Percentiles rank a stretch among this genome's conserved stretches.
Evolutionary conservation across 805 yeast species (phyloP).

Genomic region (Wickerhamomyces strasburgensis): DNA sequence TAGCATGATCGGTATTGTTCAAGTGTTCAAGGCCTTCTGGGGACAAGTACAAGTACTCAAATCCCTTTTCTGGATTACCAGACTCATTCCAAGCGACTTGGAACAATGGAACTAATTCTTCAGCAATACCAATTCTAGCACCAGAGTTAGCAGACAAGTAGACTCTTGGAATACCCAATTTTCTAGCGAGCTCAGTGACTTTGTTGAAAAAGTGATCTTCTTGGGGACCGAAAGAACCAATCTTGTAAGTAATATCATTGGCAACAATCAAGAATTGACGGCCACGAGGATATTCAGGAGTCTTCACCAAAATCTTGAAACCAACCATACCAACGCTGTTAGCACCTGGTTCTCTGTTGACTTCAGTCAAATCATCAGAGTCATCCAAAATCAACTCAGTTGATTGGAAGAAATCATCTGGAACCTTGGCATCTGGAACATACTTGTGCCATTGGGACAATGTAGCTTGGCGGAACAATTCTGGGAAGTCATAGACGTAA

Average conservation of each 20-base stretch:
- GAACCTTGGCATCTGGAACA: slow-evolving; percentile 51
- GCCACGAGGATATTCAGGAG: slow-evolving; percentile 96
- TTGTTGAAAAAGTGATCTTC: slow-evolving; percentile 91
- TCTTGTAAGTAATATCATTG: slow-evolving; percentile 94
- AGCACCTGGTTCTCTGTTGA: slow-evolving; percentile 93
- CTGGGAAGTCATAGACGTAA: slow-evolving; percentile 98
- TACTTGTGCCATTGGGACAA: slow-evolving; percentile 76
- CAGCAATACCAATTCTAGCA: slow-evolving; percentile 98
- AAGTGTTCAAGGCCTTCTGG: slow-evolving; percentile 56
- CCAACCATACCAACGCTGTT: slow-evolving; percentile 98
- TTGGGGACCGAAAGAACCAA: slow-evolving; percentile 97
- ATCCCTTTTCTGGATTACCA: slow-evolving; percentile 74
- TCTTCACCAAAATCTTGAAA: slow-evolving; percentile 82
- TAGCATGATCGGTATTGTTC: slow-evolving; percentile 53
- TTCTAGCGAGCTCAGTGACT: slow-evolving; percentile 88
- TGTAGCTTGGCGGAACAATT: slow-evolving; percentile 90
- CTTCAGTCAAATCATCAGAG: slow-evolving; percentile 71
- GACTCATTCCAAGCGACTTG: slow-evolving; percentile 91
- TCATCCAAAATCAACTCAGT: slow-evolving; percentile 85
- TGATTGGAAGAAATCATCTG: slow-evolving; percentile 72
- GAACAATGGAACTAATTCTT: slow-evolving; percentile 84
- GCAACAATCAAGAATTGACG: slow-evolving; percentile 92
- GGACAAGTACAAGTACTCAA: slow-evolving; percentile 79
- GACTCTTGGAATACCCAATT: slow-evolving; percentile 89
- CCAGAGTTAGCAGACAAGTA: slow-evolving; percentile 98